Conservation (phyloP, 75 land plant species). For the Gnetum montanum region DNA sequence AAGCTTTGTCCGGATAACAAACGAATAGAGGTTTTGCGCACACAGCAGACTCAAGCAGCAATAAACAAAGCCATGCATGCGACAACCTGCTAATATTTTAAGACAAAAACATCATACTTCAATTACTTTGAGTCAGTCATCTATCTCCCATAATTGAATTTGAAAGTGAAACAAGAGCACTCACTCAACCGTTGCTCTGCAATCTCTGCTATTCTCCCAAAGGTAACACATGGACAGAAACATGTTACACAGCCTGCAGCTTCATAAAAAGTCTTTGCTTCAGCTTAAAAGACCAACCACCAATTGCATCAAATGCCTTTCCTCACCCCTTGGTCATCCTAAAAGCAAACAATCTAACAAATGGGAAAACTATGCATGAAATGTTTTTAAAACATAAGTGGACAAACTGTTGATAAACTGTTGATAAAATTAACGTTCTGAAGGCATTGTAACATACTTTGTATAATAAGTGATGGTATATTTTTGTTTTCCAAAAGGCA, state of each 20-base stretch:
- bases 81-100: neutral
- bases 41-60: neutral
- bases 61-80: neutral
- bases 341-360: neutral
- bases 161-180: neutral
- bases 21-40: slow-evolving; percentile 5
- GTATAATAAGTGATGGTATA: too few species aligned
- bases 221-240: slow-evolving; percentile 47
- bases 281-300: neutral
- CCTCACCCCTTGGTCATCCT: too few species aligned
- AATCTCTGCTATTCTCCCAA: slow-evolving; percentile 38
- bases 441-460: too few species aligned
- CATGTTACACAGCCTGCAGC: slow-evolving; percentile 27
- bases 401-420: too few species aligned
- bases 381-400: too few species aligned
- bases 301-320: too few species aligned
- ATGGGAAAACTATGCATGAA: neutral
- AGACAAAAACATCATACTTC: neutral
- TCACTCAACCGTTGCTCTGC: slow-evolving; percentile 33
- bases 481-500: too few species aligned
- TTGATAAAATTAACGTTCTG: too few species aligned
- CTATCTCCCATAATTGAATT: neutral
- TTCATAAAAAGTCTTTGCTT: neutral
- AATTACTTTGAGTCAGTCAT: neutral
- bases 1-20: slow-evolving; percentile 5